Evolutionary conservation across 352 stramenopile genomes (phyloP), one percentile per base, ranked within the genome.

Genomic region (Phytopythium cucurbitacearum): DNA sequence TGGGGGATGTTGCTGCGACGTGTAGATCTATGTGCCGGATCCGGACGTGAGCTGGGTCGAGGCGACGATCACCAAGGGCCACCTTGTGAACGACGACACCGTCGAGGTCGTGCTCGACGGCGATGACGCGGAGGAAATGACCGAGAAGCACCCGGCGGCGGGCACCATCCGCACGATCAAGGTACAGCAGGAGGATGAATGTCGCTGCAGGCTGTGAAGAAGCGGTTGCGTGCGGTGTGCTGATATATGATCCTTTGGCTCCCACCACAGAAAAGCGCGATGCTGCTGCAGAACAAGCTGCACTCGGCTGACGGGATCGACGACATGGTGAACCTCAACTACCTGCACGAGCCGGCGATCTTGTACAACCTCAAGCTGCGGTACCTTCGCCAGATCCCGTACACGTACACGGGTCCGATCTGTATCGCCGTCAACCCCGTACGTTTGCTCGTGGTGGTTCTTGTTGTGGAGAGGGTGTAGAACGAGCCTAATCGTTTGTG

Each of bases 341-440:
- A 96, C 62, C 72, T 97, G 35, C 90, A 97, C 63, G 89, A 97
- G 70, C 84, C 90, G 3, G 87, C 87, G 34, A 96, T 97, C 50
- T 68, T 97, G 21, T 97, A 87, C 71, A 97, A 97, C 73, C 76
- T 97, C 38, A 87, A 93, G 64, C 67, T 83, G 49, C 80, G 90
- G 47, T 96, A 95, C 67, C 72, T 94, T 59, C 69, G 71, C 49
- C 73, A 89, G 49, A 85, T 96, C 60, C 96, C 96, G 0, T 99
- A 99, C 78, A 98, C 96, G 44, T 96, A 97, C 65, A 97, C 96
- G 15, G 95, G 95, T 40, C 87, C 97, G 21, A 98, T 99, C 72
- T 94, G 97, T 62, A 97, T 99, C 57, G 96, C 96, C 21, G 91
- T 98, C 35, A 99, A 99, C 67, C 96, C 96, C 38, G 84, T 94